phyloP scores from a whole-genome alignment of 768 basidiomycete species.

The Tricholoma hemisulphureum region DNA sequence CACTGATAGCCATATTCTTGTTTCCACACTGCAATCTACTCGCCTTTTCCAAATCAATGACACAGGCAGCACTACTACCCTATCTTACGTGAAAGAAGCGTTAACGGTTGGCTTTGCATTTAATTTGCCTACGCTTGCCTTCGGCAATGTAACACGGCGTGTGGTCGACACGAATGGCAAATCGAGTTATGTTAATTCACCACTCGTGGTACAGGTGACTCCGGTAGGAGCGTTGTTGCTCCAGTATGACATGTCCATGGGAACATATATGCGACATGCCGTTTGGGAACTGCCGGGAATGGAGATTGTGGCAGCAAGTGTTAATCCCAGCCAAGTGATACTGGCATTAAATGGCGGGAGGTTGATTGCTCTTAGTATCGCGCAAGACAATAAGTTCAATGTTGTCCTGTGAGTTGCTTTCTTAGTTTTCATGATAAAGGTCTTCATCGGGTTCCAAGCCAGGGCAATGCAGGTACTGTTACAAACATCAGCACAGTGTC shows the following conservation, averaged over 20 bases:
- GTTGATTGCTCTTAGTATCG: slow-evolving; percentile 50
- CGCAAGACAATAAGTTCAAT: slow-evolving; percentile 36
- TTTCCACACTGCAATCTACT: slow-evolving; percentile 58
- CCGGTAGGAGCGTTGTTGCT: slow-evolving; percentile 52
- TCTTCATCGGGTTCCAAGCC: background rate
- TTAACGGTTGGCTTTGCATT: slow-evolving; percentile 43
- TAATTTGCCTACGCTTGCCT: slow-evolving; percentile 57
- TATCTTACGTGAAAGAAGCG: slow-evolving; percentile 37
- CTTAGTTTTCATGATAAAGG: background rate
- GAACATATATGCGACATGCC: slow-evolving; percentile 40
- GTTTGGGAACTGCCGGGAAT: slow-evolving; percentile 34
- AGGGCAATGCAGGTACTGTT: slow-evolving; percentile 9
- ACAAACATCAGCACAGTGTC: slow-evolving; percentile 72
- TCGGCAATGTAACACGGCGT: slow-evolving; percentile 52
- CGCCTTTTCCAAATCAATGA: slow-evolving; percentile 51
- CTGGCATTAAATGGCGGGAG: slow-evolving; percentile 57
- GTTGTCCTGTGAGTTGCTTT: slow-evolving; percentile 28
- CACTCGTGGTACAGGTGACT: slow-evolving; percentile 74
- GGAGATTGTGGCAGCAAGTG: slow-evolving; percentile 65
- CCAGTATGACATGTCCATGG: slow-evolving; percentile 48
- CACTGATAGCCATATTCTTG: slow-evolving; percentile 52
- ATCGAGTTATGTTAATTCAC: slow-evolving; percentile 42
- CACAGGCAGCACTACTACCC: slow-evolving; percentile 37
- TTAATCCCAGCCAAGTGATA: slow-evolving; percentile 67
- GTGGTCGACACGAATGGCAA: slow-evolving; percentile 27